These are phyloP conservation scores for Platismatia glauca DNA, from an alignment of 495 filamentous ascomycete species.

Conservation along the genomic window DNA sequence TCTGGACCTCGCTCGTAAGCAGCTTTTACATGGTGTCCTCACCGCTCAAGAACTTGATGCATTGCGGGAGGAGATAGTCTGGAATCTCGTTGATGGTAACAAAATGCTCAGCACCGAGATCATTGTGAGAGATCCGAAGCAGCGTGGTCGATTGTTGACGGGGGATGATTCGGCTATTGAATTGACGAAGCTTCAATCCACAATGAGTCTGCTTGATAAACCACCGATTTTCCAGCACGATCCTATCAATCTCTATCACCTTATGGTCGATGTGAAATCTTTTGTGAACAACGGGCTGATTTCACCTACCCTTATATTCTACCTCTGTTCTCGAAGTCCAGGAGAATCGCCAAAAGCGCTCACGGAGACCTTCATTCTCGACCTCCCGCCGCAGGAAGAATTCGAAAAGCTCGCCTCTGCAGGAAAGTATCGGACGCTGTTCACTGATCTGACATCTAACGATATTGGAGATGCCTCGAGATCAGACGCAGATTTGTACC, in stretches of 20 bases:
- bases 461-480: slow-evolving; percentile 75
- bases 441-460: slow-evolving; percentile 68
- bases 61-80: slow-evolving; percentile 78
- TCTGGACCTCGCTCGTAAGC: slow-evolving; percentile 73
- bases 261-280: slow-evolving; percentile 74
- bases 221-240: slow-evolving; percentile 59
- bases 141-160: slow-evolving; percentile 77
- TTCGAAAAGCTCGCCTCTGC: slow-evolving; percentile 41
- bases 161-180: slow-evolving; percentile 90
- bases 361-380: slow-evolving; percentile 74
- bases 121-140: slow-evolving; percentile 80
- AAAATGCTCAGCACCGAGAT: slow-evolving; percentile 86
- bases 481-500: slow-evolving; percentile 59
- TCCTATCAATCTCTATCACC: slow-evolving; percentile 65
- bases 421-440: slow-evolving; percentile 70
- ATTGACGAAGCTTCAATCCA: slow-evolving; percentile 80
- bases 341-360: slow-evolving; percentile 54
- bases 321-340: slow-evolving; percentile 61
- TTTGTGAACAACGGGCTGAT: slow-evolving; percentile 64
- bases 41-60: slow-evolving; percentile 69
- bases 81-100: slow-evolving; percentile 89
- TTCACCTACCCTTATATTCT: slow-evolving; percentile 66
- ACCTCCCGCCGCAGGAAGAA: slow-evolving; percentile 64
- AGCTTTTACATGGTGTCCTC: slow-evolving; percentile 86
- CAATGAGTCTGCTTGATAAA: slow-evolving; percentile 88